Conservation (phyloP, 768 basidiomycete species). For the Tricholoma furcatifolium region DNA sequence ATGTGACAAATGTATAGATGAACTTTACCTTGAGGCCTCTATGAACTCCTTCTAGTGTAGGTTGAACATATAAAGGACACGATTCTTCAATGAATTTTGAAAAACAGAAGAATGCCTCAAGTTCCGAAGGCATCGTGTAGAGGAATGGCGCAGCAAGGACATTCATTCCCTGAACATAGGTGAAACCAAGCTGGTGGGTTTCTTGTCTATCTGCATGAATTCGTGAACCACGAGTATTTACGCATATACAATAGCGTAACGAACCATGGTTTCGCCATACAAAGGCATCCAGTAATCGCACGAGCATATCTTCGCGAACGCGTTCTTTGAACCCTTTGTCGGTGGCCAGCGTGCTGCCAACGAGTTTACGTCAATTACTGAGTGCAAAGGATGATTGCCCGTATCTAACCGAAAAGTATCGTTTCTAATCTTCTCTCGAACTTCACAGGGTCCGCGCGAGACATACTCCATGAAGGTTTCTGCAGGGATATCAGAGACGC, state of each 20-base stretch:
- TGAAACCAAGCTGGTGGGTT: conserved; percentile 79
- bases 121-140: conserved; percentile 94
- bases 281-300: conserved; percentile 95
- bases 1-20: background rate
- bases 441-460: conserved; percentile 80
- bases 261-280: conserved; percentile 93
- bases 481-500: conserved; percentile 75
- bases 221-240: background rate
- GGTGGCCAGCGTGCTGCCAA: conserved; percentile 81
- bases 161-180: conserved; percentile 99
- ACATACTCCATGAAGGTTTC: conserved; percentile 78
- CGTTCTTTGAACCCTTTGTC: conserved; percentile 97
- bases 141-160: conserved; percentile 97
- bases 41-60: conserved; percentile 94
- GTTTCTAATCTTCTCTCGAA: conserved; percentile 91
- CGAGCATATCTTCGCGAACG: conserved; percentile 95
- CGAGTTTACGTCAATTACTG: background rate
- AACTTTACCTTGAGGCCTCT: conserved; percentile 80
- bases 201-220: conserved; percentile 67
- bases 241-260: conserved; percentile 1
- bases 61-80: conserved; percentile 96
- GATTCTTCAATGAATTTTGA: conserved; percentile 92
- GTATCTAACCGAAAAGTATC: conserved; percentile 84
- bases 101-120: conserved; percentile 99
- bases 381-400: background rate